Evolutionary conservation across 306 rosid species (phyloP), one percentile per base, ranked within the genome.

Genomic region (Biancaea sappan): DNA sequence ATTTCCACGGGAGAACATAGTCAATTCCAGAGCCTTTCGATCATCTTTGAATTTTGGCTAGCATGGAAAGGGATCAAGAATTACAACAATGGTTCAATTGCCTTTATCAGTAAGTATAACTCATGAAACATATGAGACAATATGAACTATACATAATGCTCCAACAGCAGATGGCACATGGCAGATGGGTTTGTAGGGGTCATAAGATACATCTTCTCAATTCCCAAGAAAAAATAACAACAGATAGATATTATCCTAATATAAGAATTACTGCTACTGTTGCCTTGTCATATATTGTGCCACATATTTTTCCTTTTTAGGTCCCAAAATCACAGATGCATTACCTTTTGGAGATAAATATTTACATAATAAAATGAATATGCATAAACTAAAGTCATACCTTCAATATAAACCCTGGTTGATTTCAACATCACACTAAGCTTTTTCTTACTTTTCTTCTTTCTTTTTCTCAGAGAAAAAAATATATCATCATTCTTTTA

Each of bases 1-100:
- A 56, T 19, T 79, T 26, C 74, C 77, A 50, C 26, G 58, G 71
- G 66, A 28, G 32, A 71, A 34, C 37, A n/a, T 53, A 16, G 51
- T 51, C 16, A 37, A 40, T 13, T 53, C 68, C 26, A 74, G 54
- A 72, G 60, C 53, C 82, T 52, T 38, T 37, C 41, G 43, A 47
- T 62, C 69, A 4, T 21, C 77, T 54, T 61, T 72, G 52, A 72
- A 68, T 54, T 72, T 72, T 61, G 77, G 75, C 84, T 76, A 79
- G 72, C 57, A 76, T 35, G n/a, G 63, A 37, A 44, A 48, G 75
- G 64, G 47, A 41, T 16, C 40, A 72, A 64, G 21, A 41, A 71
- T 72, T 72, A 76, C 61, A 57, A 66, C 47, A 6, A 44, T 72
- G 54, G 40, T 31, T 53, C 60, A 54, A 46, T 29, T 60, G 67